Conservation (phyloP, 495 filamentous ascomycete species). For the Copromyces sp. region DNA sequence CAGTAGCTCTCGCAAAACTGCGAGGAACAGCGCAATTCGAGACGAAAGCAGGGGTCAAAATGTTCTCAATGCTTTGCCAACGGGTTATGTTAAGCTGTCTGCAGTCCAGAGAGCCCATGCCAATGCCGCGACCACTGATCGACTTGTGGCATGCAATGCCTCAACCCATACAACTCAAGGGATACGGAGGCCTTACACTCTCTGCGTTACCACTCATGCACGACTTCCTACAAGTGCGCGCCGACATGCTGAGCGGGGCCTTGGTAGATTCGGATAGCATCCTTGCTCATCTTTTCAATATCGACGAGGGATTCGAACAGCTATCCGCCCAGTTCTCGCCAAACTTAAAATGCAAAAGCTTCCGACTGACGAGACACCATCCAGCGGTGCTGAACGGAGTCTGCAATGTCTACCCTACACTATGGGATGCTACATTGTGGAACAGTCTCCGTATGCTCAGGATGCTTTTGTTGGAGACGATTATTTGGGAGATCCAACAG, state of each 20-base stretch:
- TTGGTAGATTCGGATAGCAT: conserved; percentile 34
- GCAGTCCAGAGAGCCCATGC: conserved; percentile 27
- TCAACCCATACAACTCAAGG: conserved; percentile 9
- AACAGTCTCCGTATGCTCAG: conserved; percentile 47
- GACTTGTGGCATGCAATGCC: conserved; percentile 27
- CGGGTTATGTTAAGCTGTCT: conserved; percentile 33
- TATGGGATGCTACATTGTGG: conserved; percentile 44
- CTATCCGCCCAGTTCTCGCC: conserved; percentile 32
- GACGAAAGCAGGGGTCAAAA: conserved; percentile 42
- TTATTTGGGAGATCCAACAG: conserved; percentile 25
- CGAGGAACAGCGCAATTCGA: conserved; percentile 47
- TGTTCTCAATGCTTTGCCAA: conserved; percentile 48
- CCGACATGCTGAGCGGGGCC: conserved; percentile 26
- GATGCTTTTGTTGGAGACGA: conserved; percentile 48
- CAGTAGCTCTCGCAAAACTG: conserved; percentile 45
- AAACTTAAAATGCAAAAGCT: conserved; percentile 22
- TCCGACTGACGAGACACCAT: conserved; percentile 24
- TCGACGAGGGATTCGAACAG: conserved; percentile 43
- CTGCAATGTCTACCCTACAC: conserved; percentile 45
- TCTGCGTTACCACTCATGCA: conserved; percentile 17
- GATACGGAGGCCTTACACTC: background rate
- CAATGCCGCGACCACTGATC: conserved; percentile 28
- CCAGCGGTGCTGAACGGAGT: conserved; percentile 35
- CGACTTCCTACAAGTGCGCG: conserved; percentile 37
- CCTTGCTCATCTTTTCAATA: conserved; percentile 33